phyloP scores from a whole-genome alignment of 2,329 filamentous ascomycete species.

The Ceratocystis destructans region DNA sequence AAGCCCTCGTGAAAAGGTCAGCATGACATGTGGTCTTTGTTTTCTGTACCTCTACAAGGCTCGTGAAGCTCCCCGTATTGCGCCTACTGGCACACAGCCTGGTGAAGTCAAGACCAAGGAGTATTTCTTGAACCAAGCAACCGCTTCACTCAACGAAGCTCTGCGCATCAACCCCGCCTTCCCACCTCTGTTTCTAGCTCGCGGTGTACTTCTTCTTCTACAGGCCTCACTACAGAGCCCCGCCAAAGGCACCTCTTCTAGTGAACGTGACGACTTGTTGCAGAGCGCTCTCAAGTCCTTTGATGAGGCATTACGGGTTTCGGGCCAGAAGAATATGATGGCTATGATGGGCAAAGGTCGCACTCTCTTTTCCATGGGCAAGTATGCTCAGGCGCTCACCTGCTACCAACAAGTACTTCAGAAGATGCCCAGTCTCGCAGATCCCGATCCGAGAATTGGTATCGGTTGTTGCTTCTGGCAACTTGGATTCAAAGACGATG shows the following conservation, averaged over 20 bases:
- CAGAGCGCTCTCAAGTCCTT: constrained; percentile 84
- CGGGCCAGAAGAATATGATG: constrained; percentile 77
- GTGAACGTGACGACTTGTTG: constrained; percentile 61
- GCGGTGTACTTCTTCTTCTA: constrained; percentile 77
- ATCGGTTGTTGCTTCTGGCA: constrained; percentile 98
- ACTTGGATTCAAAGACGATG: constrained; percentile 84
- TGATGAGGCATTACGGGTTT: constrained; percentile 79
- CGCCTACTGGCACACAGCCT: constrained; percentile 44
- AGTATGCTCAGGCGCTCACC: constrained; percentile 69
- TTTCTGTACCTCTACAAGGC: constrained; percentile 89
- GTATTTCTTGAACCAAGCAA: constrained; percentile 80
- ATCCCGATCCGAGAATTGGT: constrained; percentile 89
- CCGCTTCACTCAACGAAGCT: constrained; percentile 85
- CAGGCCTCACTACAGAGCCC: constrained; percentile 73
- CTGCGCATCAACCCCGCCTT: constrained; percentile 85
- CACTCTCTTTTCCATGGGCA: constrained; percentile 72
- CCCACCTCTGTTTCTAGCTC: constrained; percentile 77
- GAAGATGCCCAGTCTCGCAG: constrained; percentile 73
- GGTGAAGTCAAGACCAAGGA: constrained; percentile 83
- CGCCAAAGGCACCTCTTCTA: constrained; percentile 28
- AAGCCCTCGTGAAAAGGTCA: constrained; percentile 69
- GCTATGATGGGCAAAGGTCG: constrained; percentile 81
- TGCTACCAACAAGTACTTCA: constrained; percentile 76
- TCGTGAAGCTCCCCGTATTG: constrained; percentile 55
- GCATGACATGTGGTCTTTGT: constrained; percentile 69